phyloP scores from a whole-genome alignment of 169 alveolate species.

The Plasmodium yoelii region DNA sequence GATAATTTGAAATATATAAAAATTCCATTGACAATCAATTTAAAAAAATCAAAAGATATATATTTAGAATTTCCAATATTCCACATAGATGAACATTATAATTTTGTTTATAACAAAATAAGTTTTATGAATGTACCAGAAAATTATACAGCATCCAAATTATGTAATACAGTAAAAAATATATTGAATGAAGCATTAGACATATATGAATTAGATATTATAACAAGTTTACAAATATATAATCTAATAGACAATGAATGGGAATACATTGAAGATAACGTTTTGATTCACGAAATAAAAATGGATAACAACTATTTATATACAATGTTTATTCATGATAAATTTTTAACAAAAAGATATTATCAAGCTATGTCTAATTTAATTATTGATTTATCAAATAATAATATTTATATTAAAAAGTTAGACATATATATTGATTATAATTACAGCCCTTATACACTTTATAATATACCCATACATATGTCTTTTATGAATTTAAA shows the following conservation, averaged over 20 bases:
- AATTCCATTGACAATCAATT: slow-evolving; percentile 29
- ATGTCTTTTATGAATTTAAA: slow-evolving; percentile 28
- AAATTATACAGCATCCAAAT: slow-evolving; percentile 22
- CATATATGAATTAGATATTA: slow-evolving; percentile 5
- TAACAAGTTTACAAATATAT: slow-evolving; percentile 39
- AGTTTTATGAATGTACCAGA: slow-evolving; percentile 58
- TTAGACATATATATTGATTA: slow-evolving; percentile 58
- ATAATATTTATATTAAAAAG: slow-evolving; percentile 37
- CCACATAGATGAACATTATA: slow-evolving; percentile 33
- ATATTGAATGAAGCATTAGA: slow-evolving; percentile 26
- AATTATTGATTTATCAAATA: slow-evolving; percentile 46
- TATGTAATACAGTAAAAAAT: slow-evolving; percentile 14
- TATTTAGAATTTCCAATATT: slow-evolving; percentile 65
- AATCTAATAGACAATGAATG: slow-evolving; percentile 30
- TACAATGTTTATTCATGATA: slow-evolving; percentile 22
- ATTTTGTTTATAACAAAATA: slow-evolving; percentile 46
- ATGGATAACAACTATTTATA: slow-evolving; percentile 21
- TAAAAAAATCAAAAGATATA: slow-evolving; percentile 22
- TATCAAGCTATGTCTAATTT: slow-evolving; percentile 54
- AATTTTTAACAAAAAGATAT: slow-evolving; percentile 21
- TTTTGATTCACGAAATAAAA: slow-evolving; percentile 26
- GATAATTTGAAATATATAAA: slow-evolving; percentile 38
- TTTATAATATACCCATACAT: slow-evolving; percentile 42
- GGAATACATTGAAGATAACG: slow-evolving; percentile 35
- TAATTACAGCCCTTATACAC: slow-evolving; percentile 26